Percentiles rank a stretch among this genome's conserved stretches.
These are phyloP conservation scores for Athelia psychrophila DNA, from an alignment of 1,284 basidiomycete species.

Conservation along the genomic window DNA sequence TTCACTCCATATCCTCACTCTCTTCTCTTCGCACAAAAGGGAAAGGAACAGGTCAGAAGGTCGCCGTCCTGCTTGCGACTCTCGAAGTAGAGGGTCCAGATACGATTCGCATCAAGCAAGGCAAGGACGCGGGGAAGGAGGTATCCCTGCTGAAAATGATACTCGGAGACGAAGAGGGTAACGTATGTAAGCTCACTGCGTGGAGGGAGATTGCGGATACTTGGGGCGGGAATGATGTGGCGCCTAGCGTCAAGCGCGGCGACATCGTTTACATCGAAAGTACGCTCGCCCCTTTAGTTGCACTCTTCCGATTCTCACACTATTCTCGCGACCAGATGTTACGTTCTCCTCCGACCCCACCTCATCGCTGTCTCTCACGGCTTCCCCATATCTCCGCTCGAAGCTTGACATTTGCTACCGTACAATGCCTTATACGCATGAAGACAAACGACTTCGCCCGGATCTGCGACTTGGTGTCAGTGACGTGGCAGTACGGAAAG, in stretches of 20 bases:
- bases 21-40: conserved; percentile 22
- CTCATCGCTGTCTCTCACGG: conserved; percentile 47
- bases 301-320: too few relatives aligned
- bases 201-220: conserved; percentile 72
- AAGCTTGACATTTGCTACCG: conserved; percentile 68
- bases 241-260: conserved; percentile 52
- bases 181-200: conserved; percentile 64
- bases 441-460: conserved; percentile 60
- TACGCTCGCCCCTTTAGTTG: conserved; percentile 31
- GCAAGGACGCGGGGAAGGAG: conserved; percentile 62
- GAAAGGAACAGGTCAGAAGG: conserved; percentile 36
- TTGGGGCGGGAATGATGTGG: conserved; percentile 53
- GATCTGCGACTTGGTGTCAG: conserved; percentile 68
- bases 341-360: conserved; percentile 39
- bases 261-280: conserved; percentile 68
- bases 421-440: conserved; percentile 61
- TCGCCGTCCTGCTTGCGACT: conserved; percentile 57
- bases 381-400: conserved; percentile 62
- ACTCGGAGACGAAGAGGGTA: conserved; percentile 63
- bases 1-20: conserved; percentile 52
- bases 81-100: conserved; percentile 76
- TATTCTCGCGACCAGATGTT: conserved; percentile 44
- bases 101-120: conserved; percentile 59
- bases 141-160: conserved; percentile 64
- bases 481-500: conserved; percentile 64